phyloP scores from a whole-genome alignment of 2,329 filamentous ascomycete genomes.

The Trichoderma guizhouense region DNA sequence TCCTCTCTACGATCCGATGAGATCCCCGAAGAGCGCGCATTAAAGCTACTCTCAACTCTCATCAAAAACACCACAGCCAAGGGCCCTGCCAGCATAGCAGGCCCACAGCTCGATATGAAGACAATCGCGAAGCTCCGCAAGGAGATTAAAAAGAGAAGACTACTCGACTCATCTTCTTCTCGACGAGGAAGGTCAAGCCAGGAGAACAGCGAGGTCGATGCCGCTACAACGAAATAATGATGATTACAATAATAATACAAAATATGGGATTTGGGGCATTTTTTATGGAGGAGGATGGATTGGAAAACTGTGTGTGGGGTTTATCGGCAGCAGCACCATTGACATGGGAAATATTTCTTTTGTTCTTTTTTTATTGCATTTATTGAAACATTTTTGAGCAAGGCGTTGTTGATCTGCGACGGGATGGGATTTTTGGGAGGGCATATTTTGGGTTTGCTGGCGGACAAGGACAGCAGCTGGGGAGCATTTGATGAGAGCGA shows the following conservation, averaged over 20 bases:
- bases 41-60: neutral
- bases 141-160: conserved; percentile 2
- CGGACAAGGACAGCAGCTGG: neutral
- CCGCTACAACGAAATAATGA: neutral
- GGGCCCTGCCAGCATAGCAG: neutral
- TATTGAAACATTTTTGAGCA: neutral
- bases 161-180: neutral
- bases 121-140: conserved; percentile 17
- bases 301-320: neutral
- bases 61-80: neutral
- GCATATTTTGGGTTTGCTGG: neutral
- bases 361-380: neutral
- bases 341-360: neutral
- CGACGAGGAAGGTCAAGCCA: neutral
- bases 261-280: neutral
- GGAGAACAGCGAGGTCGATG: neutral
- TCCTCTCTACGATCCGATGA: conserved; percentile 5
- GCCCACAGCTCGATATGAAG: conserved; percentile 1
- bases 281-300: neutral
- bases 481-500: conserved; percentile 5
- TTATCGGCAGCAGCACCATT: neutral
- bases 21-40: conserved; percentile 9
- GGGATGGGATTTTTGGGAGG: neutral
- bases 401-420: neutral
- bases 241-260: neutral